Evolutionary conservation across 345 rosid species (phyloP).

Genomic region (Populus deltoides): DNA sequence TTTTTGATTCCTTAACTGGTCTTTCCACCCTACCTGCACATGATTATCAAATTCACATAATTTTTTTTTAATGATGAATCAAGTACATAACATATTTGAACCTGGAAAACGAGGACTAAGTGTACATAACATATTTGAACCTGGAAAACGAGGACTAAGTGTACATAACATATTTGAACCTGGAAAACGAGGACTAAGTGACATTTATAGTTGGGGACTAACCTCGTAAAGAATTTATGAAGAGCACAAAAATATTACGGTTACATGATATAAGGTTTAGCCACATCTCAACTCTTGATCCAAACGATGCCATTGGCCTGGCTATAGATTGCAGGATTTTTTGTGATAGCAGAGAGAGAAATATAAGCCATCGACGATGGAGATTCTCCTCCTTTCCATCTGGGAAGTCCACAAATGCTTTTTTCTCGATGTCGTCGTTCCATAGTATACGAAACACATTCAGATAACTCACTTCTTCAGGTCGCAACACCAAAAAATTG

Average conservation of each 20-base stretch:
- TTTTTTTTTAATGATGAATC: too few relatives aligned
- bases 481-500: conserved; percentile 14
- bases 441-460: conserved; percentile 4
- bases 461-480: conserved; percentile 7
- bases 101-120: too few relatives aligned
- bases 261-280: conserved; percentile 23
- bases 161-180: too few relatives aligned
- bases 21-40: conserved; percentile 12
- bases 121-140: too few relatives aligned
- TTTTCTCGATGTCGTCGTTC: conserved; percentile 7
- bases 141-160: too few relatives aligned
- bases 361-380: conserved; percentile 15
- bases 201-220: not conserved
- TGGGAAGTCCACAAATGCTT: conserved; percentile 15
- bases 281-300: conserved; percentile 20
- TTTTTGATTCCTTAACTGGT: conserved; percentile 14
- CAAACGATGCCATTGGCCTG: conserved; percentile 4
- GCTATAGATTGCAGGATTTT: conserved; percentile 16
- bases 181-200: too few relatives aligned
- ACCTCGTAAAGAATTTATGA: conserved; percentile 21
- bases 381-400: conserved; percentile 17
- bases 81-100: too few relatives aligned
- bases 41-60: not conserved
- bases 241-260: conserved; percentile 16
- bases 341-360: conserved; percentile 16